Evolutionary conservation across 2,329 filamentous ascomycete genomes (phyloP), one percentile per base, ranked within the genome.

Genomic region (Teratosphaeria epicoccoides): DNA sequence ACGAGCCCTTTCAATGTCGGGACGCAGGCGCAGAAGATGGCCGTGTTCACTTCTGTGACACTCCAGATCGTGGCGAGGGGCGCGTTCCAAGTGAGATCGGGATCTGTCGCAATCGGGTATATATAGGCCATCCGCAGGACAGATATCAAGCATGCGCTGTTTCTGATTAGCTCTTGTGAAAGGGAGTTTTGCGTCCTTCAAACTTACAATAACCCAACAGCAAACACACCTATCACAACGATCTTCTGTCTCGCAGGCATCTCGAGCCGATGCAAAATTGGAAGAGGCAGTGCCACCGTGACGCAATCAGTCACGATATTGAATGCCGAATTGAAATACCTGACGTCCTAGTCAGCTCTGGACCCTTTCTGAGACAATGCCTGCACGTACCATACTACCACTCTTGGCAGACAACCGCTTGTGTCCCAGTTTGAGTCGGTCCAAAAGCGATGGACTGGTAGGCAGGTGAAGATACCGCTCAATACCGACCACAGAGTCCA

Each of bases 401-500:
- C 24, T 6, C 52, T 37, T 7, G 52, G 49, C 33, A 54, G 28
- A 43, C 52, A 51, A 11, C 52, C 26, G 20, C 49, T 33, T 29
- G 50, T 46, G n/a, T 51, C 44, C 17, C 47, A 49, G 17, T 48
- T 49, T 22, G 47, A 46, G 10, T 51, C 45, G 1, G 51, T 53
- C 52, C 52, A 54, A 40, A 54, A 54, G 14, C 44, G 26, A 20
- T 48, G 26, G 7, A 54, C 51, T 9, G 52, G 52, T 22, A 50
- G 33, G 28, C 53, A 52, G 23, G 44, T 50, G 43, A 55, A 48
- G 23, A 55, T 33, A 20, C 46, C 50, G 33, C 50, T 50, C 24
- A 52, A 33, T 7, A 52, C 47, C 12, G 53, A 44, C 53, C 53
- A 54, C 23, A 51, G n/a, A 3, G 44, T 51, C 49, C 49, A 54